phyloP scores from a whole-genome alignment of 2,329 filamentous ascomycete species.

The Venturia asperata region DNA sequence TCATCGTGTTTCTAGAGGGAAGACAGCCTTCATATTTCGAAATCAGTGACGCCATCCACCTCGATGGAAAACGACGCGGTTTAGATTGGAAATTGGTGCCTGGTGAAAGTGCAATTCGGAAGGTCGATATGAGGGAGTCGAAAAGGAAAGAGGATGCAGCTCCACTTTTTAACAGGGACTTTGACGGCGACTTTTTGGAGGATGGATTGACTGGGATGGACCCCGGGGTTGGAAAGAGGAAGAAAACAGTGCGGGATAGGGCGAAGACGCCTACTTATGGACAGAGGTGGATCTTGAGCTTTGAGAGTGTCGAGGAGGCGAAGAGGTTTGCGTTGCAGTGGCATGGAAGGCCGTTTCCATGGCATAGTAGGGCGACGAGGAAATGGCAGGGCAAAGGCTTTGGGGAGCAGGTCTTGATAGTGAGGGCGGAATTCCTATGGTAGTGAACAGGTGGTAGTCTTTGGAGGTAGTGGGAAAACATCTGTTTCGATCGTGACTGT shows the following conservation, averaged over 20 bases:
- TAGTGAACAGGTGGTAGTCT: neutral
- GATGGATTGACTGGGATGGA: neutral
- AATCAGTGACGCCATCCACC: conserved; percentile 6
- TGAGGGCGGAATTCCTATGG: conserved; percentile 17
- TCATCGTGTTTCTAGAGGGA: conserved; percentile 12
- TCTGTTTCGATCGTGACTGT: no score
- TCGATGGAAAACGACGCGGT: neutral
- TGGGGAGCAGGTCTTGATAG: conserved; percentile 1
- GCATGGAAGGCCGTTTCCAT: conserved; percentile 40
- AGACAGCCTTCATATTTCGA: conserved; percentile 17
- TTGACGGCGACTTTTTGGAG: neutral
- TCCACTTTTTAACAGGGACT: neutral
- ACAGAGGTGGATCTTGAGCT: conserved; percentile 38
- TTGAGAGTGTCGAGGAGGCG: conserved; percentile 44
- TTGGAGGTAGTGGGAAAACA: neutral
- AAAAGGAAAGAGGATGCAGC: neutral
- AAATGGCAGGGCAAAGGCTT: neutral
- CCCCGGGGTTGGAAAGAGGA: neutral
- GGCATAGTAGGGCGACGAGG: conserved; percentile 9
- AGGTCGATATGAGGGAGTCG: conserved; percentile 9
- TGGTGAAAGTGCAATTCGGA: conserved; percentile 2
- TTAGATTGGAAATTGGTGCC: conserved; percentile 11
- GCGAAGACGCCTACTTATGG: conserved; percentile 23
- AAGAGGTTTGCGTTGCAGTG: conserved; percentile 41
- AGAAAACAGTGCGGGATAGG: conserved; percentile 2